phyloP scores from a whole-genome alignment of 192 early-diverging fungal species.

The Dimargaris xerosporica region DNA sequence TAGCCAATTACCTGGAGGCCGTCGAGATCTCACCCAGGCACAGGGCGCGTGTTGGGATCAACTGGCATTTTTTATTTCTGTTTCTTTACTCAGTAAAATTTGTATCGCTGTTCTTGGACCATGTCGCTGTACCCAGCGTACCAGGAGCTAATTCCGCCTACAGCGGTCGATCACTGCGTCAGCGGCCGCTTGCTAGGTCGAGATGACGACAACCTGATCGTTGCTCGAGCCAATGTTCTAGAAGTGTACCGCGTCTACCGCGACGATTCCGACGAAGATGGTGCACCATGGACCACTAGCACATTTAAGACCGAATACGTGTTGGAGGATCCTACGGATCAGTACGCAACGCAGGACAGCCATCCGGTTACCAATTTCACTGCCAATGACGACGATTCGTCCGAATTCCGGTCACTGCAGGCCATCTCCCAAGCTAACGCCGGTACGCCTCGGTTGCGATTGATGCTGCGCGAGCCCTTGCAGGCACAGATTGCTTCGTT shows the following conservation, averaged over 20 bases:
- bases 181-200: background rate
- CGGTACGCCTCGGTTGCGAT: background rate
- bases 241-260: conserved; percentile 7
- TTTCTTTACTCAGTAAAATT: no score
- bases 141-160: conserved; percentile 10
- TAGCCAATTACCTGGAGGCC: no score
- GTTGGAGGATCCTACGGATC: no score
- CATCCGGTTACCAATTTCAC: background rate
- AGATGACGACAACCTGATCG: conserved; percentile 3
- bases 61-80: no score
- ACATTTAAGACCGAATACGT: no score
- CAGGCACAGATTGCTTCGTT: conserved; percentile 2
- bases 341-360: no score
- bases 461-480: background rate
- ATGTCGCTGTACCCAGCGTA: conserved; percentile 11
- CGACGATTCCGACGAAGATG: background rate
- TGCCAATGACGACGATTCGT: conserved; percentile 2
- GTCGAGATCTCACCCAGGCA: no score
- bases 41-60: no score
- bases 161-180: conserved; percentile 6
- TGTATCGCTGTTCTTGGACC: background rate
- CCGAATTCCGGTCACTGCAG: conserved; percentile 3
- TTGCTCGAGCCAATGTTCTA: background rate
- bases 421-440: background rate
- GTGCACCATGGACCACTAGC: no score